These are phyloP conservation scores for Apiotrichum sp. DNA, from an alignment of 1,284 basidiomycete species.

Conservation along the genomic window DNA sequence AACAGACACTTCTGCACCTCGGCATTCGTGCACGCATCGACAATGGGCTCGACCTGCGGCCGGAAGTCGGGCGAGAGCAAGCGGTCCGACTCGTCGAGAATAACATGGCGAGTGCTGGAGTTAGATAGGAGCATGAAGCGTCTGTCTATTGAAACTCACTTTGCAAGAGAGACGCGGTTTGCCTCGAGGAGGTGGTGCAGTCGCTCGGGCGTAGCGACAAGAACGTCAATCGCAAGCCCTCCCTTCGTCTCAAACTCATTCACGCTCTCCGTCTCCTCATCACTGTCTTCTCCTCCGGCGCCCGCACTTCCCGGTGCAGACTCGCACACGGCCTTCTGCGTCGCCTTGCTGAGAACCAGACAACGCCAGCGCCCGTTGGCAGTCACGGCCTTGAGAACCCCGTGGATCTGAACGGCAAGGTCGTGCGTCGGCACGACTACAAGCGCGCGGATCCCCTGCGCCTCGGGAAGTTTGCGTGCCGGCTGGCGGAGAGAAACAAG, in stretches of 20 bases:
- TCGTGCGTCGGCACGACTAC: slow-evolving; percentile 90
- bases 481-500: slow-evolving; percentile 64
- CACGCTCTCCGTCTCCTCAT: slow-evolving; percentile 8
- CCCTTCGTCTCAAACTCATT: slow-evolving; percentile 3
- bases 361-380: slow-evolving; percentile 77
- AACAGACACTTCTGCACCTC: slow-evolving; percentile 81
- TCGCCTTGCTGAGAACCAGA: slow-evolving; percentile 77
- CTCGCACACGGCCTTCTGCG: slow-evolving; percentile 43
- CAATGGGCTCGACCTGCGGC: slow-evolving; percentile 79
- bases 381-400: slow-evolving; percentile 60
- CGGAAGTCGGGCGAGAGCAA: slow-evolving; percentile 85
- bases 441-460: slow-evolving; percentile 67
- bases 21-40: slow-evolving; percentile 70
- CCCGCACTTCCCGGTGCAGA: slow-evolving; percentile 26
- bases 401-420: slow-evolving; percentile 91
- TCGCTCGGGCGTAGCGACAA: slow-evolving; percentile 47
- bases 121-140: background rate
- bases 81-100: slow-evolving; percentile 87
- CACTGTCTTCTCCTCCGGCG: slow-evolving; percentile 13
- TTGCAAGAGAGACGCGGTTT: slow-evolving; percentile 60
- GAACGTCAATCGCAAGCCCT: slow-evolving; percentile 38
- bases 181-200: slow-evolving; percentile 58
- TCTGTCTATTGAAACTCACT: slow-evolving; percentile 52
- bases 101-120: slow-evolving; percentile 67
- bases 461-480: slow-evolving; percentile 48